Percentiles rank a stretch among this genome's conserved stretches.
phyloP scores from a whole-genome alignment of 73 alveolate species.

The Symbiodinium pilosum region DNA sequence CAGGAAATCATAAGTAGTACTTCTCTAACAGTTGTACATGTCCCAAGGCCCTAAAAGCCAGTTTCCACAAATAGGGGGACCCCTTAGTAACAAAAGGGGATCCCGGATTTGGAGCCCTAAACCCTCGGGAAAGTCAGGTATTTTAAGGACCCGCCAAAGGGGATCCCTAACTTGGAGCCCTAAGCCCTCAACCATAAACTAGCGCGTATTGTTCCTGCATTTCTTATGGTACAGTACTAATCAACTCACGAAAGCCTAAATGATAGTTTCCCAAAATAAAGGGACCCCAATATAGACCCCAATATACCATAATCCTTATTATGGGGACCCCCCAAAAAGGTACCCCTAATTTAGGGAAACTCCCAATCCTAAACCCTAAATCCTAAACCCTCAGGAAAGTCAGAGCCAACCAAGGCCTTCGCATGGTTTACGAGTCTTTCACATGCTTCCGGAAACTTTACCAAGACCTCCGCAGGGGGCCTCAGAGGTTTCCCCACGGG shows the following conservation, averaged over 20 bases:
- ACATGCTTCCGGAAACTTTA: constrained; percentile 71
- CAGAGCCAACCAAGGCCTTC: constrained; percentile 18
- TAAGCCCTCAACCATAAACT: neutral
- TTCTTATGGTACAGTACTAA: neutral
- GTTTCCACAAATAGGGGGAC: too few relatives aligned
- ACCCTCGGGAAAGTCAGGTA: neutral
- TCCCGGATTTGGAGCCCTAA: too few relatives aligned
- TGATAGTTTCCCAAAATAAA: too few relatives aligned
- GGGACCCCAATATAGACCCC: too few relatives aligned
- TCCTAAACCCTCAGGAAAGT: neutral
- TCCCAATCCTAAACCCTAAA: neutral
- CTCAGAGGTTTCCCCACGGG: neutral
- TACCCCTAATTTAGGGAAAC: neutral
- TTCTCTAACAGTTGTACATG: too few relatives aligned
- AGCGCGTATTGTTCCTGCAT: neutral
- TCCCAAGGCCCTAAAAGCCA: too few relatives aligned
- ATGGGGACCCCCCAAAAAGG: neutral
- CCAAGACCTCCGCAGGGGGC: constrained; percentile 59
- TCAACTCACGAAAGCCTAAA: neutral
- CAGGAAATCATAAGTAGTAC: too few relatives aligned
- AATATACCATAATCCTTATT: neutral
- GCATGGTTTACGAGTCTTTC: constrained; percentile 93
- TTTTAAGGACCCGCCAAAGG: neutral
- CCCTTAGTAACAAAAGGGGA: too few relatives aligned
- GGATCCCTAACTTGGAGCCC: neutral